Conservation (phyloP, 1,139 yeast species). For the Hyphopichia khmerensis region DNA sequence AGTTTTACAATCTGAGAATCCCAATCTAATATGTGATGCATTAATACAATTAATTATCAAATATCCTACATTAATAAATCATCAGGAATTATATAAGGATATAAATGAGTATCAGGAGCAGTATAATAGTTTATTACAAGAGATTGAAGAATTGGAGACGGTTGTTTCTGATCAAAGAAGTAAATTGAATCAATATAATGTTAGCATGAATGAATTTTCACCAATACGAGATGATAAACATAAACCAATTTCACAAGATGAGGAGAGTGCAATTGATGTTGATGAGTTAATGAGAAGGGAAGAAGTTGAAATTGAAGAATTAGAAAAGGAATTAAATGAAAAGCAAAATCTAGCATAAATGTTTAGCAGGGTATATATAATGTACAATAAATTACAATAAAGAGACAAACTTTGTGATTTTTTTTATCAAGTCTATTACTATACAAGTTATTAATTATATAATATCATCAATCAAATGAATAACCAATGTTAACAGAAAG, state of each 20-base stretch:
- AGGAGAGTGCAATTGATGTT: conserved; percentile 21
- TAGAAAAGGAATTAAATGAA: conserved; percentile 28
- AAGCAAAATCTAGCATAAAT: no score
- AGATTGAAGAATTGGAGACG: conserved; percentile 26
- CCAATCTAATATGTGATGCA: conserved; percentile 19
- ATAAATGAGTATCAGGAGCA: conserved; percentile 21
- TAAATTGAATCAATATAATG: conserved; percentile 26
- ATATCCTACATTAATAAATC: conserved; percentile 30
- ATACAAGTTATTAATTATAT: conserved; percentile 8
- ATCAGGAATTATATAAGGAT: conserved; percentile 19
- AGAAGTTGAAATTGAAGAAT: conserved; percentile 30
- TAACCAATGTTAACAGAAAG: neutral
- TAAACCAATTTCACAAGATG: conserved; percentile 9
- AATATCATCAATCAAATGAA: neutral
- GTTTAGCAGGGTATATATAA: neutral
- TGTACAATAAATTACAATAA: neutral
- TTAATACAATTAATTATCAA: conserved; percentile 21
- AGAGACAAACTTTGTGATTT: no score
- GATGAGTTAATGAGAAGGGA: conserved; percentile 33
- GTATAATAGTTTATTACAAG: conserved; percentile 19
- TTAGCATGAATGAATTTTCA: conserved; percentile 10
- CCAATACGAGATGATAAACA: conserved; percentile 21
- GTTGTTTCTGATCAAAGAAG: conserved; percentile 28
- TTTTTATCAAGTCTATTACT: conserved; percentile 10
- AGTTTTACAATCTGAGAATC: conserved; percentile 10